phyloP scores from a whole-genome alignment of 371 early-diverging fungal species.

The Gilbertella persicaria region DNA sequence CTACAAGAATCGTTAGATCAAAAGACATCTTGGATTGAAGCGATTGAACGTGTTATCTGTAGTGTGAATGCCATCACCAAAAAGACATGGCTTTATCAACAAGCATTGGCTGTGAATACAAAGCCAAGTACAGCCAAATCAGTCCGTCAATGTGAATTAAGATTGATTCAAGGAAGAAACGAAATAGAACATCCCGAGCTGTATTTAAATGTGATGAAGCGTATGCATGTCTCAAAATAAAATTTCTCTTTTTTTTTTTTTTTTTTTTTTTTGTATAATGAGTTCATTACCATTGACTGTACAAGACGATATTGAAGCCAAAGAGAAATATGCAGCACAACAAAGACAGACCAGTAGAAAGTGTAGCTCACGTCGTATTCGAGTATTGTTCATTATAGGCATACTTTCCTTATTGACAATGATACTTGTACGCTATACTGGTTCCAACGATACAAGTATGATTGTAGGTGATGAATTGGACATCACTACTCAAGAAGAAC shows the following conservation, averaged over 20 bases:
- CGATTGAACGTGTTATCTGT: constrained; percentile 62
- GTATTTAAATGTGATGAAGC: constrained; percentile 11
- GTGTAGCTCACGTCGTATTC: constrained; percentile 17
- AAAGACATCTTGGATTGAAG: constrained; percentile 27
- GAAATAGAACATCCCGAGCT: constrained; percentile 60
- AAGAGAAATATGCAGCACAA: constrained; percentile 16
- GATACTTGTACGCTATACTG: constrained; percentile 7
- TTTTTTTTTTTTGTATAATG: constrained; percentile 4
- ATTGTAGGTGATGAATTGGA: background rate
- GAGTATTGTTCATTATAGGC: constrained; percentile 13
- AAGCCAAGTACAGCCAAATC: constrained; percentile 37
- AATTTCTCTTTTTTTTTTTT: constrained; percentile 1
- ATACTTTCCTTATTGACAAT: constrained; percentile 10
- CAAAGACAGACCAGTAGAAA: background rate
- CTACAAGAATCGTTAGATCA: constrained; percentile 26
- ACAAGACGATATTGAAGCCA: constrained; percentile 28
- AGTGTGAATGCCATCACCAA: constrained; percentile 74
- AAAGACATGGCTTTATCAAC: constrained; percentile 58
- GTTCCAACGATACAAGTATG: background rate
- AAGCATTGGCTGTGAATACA: constrained; percentile 15
- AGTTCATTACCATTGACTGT: constrained; percentile 21
- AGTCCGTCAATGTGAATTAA: constrained; percentile 63
- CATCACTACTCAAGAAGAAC: background rate
- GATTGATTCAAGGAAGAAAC: constrained; percentile 63
- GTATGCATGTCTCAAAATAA: background rate